Percentiles rank a stretch among this genome's conserved stretches.
phyloP scores from a whole-genome alignment of 257 asterid species.

The Datura wrightii region DNA sequence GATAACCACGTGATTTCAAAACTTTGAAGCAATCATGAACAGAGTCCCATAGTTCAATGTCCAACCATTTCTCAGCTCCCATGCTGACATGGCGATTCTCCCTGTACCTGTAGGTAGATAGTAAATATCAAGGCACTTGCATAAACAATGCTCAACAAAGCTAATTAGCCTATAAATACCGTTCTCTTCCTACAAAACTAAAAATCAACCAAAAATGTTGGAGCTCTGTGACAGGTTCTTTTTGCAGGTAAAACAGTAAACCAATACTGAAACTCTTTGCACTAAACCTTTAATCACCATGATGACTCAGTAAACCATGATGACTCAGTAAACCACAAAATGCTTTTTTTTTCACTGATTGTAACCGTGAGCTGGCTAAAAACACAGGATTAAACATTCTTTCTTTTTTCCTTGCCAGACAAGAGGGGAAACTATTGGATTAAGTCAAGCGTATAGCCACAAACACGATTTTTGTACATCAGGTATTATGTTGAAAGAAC shows the following conservation, averaged over 20 bases:
- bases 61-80: slow-evolving; percentile 99
- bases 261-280: not conserved
- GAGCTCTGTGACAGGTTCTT: not conserved
- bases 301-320: not conserved
- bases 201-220: not conserved
- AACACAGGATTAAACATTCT: not conserved
- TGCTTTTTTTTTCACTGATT: not conserved
- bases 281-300: slow-evolving; percentile 19
- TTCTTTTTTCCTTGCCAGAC: not conserved
- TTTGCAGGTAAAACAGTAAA: not conserved
- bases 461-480: not conserved
- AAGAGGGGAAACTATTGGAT: not conserved
- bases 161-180: not conserved
- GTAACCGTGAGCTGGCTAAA: not conserved
- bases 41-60: slow-evolving; percentile 90
- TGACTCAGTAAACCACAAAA: slow-evolving; percentile 15
- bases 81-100: slow-evolving; percentile 96
- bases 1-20: slow-evolving; percentile 90
- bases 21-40: slow-evolving; percentile 68
- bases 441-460: not conserved
- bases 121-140: slow-evolving; percentile 16
- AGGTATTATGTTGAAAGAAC: not conserved
- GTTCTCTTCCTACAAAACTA: not conserved
- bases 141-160: not conserved
- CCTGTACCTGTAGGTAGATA: slow-evolving; percentile 61